Base-by-base conservation (phyloP, 768 basidiomycete genomes). In the Coprinopsis sp. region DNA sequence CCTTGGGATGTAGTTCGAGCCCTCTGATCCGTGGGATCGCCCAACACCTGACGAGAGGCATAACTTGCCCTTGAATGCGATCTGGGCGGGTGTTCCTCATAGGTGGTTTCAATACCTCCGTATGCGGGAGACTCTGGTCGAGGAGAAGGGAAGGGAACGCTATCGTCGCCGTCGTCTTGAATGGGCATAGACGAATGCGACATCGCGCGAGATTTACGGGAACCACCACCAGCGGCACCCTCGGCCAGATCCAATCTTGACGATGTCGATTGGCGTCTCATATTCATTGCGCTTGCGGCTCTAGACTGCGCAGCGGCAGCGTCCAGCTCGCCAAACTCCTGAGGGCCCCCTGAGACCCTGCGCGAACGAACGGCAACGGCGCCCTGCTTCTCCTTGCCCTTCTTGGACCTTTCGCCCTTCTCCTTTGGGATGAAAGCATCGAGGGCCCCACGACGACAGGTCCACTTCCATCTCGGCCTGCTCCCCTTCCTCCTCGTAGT, bases 361-460 rank as follows among this genome's bases (percentile, higher is more conserved):
- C 70, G 73, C 44, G 71, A 64, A 34, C 66, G 70, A n/a, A 71
- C 68, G 47, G 70, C 70, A 24, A 52, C 49, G 19, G 50, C 47
- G 18, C 57, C 58, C 58, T 77, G 55, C 64, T 76, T 73, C n/a
- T 63, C 68, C 50, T 70, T 74, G 16, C 61, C 64, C 51, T 72
- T 74, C 14, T 57, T 57, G n/a, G 59, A 60, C 53, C 19, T 33
- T 11, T 72, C 46, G 62, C 62, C 61, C 65, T 82, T 85, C 54
- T 84, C 80, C 54, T 86, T 84, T 1, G 80, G 74, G 51, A 88
- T 79, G 64, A 89, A 81, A 5, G 80, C 76, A 49, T 89, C 84
- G 21, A 92, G 71, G n/a, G 3, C 90, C 90, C 89, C 87, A 92
- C 14, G 87, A 90, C 3, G 83, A 73, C 47, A 91, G 70, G 64